Evolutionary conservation across 129 eudicot genomes (phyloP), one percentile per base, ranked within the genome.

Genomic region (Tanacetum coccineum): DNA sequence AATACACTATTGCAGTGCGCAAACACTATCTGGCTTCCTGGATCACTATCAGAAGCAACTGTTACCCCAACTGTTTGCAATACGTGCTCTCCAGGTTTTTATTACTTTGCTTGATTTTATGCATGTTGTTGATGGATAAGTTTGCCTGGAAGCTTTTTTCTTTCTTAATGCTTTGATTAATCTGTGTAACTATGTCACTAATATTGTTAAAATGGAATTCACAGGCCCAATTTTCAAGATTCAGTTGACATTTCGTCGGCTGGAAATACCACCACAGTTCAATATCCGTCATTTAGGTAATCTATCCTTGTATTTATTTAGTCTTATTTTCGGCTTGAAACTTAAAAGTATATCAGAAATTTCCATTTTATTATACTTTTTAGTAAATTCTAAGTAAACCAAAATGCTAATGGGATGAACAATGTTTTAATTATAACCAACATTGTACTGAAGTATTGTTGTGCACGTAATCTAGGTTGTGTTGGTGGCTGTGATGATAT

Each of bases 21-120:
- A 74, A 86, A 83, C 60, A 96, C 76, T 26, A 83, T 94, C 68
- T 94, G 99, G 99, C 99, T 94, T 70, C 99, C 99, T 45, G 97
- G 96, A 59, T 78, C 99, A 52, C 40, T 89, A 62, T 71, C 84
- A 52, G 95, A 89, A 79, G 95, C 99, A 51, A 44, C 67, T 70
- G 93, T 94, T 64, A 94, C 96, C 68, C 49, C 83, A 62, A 89
- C 73, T 73, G 74, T 76, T 36, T 94, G 99, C 84, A 82, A 70
- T 75, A 72, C 62, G 13, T 94, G 99, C 80, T 73, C 82, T 71
- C 90, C 99, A 94, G 99, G 99, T 89, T 52, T 48, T 45, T 51
- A 6, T 64, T 22, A 52, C 25, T 66, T 76, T 11, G 36, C 40
- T 70, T 45, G 21, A 45, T 67, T 56, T n/a, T 20, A 15, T 26